Base-by-base conservation (phyloP, 2,329 filamentous ascomycete genomes). In the Xylariaceae sp. region DNA sequence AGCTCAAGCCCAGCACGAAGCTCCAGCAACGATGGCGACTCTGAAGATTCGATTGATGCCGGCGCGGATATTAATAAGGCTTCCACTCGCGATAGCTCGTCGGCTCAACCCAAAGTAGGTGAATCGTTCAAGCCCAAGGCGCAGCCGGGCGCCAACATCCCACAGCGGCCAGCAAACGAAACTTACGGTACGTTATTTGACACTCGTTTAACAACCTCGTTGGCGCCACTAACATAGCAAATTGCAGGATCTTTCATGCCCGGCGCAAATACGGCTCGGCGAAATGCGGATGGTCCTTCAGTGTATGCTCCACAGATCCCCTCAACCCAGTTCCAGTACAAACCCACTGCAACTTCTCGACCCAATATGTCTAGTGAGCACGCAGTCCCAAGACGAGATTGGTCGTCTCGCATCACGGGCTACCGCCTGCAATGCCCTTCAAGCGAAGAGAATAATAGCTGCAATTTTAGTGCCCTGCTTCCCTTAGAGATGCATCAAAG, bases 301-400 rank as follows among this genome's bases (percentile, higher is more conserved):
- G 75, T 78, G 78, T 80, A 80, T 72, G 78, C 54, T 49, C 56
- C 60, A 62, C 49, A 60, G 26, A 50, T 50, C 53, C 19, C 44
- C 32, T 51, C 37, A 49, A 15, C 52, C 44, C 39, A 53, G 15
- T 32, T 55, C 42, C 47, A 47, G 16, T 16, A 18, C 41, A 44
- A 49, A 13, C 30, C 30, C 30, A 43, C 44, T 39, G 44, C 60
- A 40, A 37, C 40, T 49, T 53, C 50, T 49, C 49, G 44, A 56
- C 36, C 34, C 30, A n/a, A 45, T 49, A 15, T 30, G 47, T 45
- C 43, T 34, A 45, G 47, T 37, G 49, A 53, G 10, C 36, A 53
- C 29, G 19, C 41, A n/a, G n/a, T 5, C 30, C 41, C 22, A 19
- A 41, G 37, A 13, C 34, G 21, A 12, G 32, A 47, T 47, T 43